phyloP scores from a whole-genome alignment of 208 protist genomes.

The Acanthamoeba castellanii region DNA sequence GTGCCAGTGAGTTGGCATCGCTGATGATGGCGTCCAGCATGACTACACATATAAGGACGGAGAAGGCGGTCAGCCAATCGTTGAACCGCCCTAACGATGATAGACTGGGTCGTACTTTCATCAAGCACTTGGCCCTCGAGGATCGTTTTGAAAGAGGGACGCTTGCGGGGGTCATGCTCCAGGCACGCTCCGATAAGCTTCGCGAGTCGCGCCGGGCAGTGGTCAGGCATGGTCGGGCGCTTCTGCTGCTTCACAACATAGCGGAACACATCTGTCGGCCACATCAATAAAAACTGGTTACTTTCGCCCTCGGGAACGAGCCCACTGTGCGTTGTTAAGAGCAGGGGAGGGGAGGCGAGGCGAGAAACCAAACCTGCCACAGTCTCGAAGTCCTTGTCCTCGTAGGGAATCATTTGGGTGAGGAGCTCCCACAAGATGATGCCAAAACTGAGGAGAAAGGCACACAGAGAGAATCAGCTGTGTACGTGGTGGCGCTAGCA shows the following conservation, averaged over 20 bases:
- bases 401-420: slow-evolving; percentile 73
- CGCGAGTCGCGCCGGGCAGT: slow-evolving; percentile 47
- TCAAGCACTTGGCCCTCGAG: slow-evolving; percentile 65
- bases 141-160: slow-evolving; percentile 71
- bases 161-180: slow-evolving; percentile 60
- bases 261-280: slow-evolving; percentile 59
- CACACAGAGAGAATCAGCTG: not conserved
- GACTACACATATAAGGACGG: not conserved
- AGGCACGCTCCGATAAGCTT: slow-evolving; percentile 60
- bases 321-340: not conserved
- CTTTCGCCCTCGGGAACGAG: not conserved
- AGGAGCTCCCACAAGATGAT: slow-evolving; percentile 77
- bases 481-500: not conserved
- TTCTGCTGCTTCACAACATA: slow-evolving; percentile 68
- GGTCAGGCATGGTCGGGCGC: slow-evolving; percentile 60
- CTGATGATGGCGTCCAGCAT: slow-evolving; percentile 62
- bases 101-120: not conserved
- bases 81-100: no score
- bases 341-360: not conserved
- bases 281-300: not conserved
- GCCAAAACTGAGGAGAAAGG: slow-evolving; percentile 71
- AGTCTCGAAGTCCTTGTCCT: slow-evolving; percentile 70
- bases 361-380: not conserved
- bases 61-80: not conserved
- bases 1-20: slow-evolving; percentile 57